A percentile compares a stretch with the other conserved stretches of the same genome.
phyloP scores from a whole-genome alignment of 257 asterid genomes.

The Ilex aquifolium region DNA sequence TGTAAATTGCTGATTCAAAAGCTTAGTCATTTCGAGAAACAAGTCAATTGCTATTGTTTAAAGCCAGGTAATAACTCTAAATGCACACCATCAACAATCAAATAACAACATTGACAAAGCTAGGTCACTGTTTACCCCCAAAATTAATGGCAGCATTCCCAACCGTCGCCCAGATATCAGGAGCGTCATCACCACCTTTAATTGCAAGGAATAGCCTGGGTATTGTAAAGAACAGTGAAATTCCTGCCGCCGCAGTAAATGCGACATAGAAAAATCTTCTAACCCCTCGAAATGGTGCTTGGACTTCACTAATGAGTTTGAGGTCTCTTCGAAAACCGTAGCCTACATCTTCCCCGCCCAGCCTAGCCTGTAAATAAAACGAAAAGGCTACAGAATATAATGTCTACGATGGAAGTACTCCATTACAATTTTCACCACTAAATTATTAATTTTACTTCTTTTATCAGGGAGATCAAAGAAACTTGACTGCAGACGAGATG shows the following conservation, averaged over 20 bases:
- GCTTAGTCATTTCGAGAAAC: slow-evolving; percentile 30
- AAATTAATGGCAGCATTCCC: slow-evolving; percentile 74
- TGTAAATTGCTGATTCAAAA: slow-evolving; percentile 69
- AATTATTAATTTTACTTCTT: too few relatives aligned
- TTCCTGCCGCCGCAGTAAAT: slow-evolving; percentile 85
- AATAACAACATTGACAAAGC: not conserved
- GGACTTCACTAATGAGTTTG: slow-evolving; percentile 95
- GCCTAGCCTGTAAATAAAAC: slow-evolving; percentile 49
- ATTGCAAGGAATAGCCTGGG: slow-evolving; percentile 71
- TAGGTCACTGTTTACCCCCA: slow-evolving; percentile 45
- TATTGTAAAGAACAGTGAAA: slow-evolving; percentile 62
- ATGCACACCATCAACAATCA: not conserved
- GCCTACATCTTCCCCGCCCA: slow-evolving; percentile 96
- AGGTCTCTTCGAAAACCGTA: slow-evolving; percentile 90
- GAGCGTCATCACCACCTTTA: slow-evolving; percentile 86
- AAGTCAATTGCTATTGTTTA: not conserved
- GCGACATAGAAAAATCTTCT: slow-evolving; percentile 87
- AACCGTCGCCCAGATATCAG: slow-evolving; percentile 57
- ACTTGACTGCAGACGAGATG: not conserved
- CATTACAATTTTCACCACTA: not conserved
- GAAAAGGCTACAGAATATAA: not conserved
- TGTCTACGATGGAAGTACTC: too few relatives aligned
- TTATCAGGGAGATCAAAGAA: not conserved
- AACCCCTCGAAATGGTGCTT: slow-evolving; percentile 96
- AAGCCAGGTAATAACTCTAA: not conserved